Conservation (phyloP, 208 protist species). For the Acanthamoeba castellanii region DNA sequence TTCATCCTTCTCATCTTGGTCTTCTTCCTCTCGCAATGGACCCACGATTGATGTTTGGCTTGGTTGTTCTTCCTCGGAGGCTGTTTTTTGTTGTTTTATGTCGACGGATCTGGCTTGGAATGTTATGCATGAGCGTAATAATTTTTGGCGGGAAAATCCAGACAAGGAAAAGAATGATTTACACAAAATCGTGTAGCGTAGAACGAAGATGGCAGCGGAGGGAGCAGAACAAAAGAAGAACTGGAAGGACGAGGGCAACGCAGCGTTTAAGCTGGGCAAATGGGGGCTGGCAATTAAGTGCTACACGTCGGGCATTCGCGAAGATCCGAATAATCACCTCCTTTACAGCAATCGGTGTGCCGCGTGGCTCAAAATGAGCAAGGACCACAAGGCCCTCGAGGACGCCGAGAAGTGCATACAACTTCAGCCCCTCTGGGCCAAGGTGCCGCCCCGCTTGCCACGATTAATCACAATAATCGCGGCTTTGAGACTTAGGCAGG, state of each 20-base stretch:
- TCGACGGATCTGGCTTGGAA: too few relatives aligned
- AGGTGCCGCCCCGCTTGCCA: not conserved
- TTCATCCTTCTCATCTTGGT: not conserved
- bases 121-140: too few relatives aligned
- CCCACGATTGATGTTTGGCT: not conserved
- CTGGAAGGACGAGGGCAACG: constrained; percentile 24
- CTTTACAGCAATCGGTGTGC: constrained; percentile 37
- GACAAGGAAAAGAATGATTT: too few relatives aligned
- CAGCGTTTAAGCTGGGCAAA: not conserved
- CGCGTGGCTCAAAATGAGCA: constrained; percentile 24
- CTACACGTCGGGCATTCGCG: not conserved
- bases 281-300: constrained; percentile 39
- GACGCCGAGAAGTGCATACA: constrained; percentile 5
- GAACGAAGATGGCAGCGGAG: not conserved
- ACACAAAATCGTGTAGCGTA: too few relatives aligned
- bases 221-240: not conserved
- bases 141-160: not conserved
- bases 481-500: not conserved
- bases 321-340: constrained; percentile 9
- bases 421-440: constrained; percentile 27
- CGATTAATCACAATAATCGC: not conserved
- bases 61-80: too few relatives aligned
- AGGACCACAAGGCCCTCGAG: constrained; percentile 57
- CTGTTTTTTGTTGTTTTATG: too few relatives aligned
- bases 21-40: too few relatives aligned